phyloP scores from a whole-genome alignment of 176 grass and related monocot species.

The Musa beccarii region DNA sequence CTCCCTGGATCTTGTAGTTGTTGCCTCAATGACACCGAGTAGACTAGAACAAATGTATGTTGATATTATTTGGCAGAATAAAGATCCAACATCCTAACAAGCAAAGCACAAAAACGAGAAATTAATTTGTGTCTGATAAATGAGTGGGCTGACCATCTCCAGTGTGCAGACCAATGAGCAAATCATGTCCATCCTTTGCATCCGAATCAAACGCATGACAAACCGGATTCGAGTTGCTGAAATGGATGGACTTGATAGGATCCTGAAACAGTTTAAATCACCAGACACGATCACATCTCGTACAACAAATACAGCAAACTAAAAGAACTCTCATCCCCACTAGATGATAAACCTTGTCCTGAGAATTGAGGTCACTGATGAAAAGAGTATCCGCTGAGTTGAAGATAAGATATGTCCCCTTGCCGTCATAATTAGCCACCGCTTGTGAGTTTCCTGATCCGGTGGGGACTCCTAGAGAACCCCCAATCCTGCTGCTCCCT shows the following conservation, averaged over 20 bases:
- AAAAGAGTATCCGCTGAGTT: conserved; percentile 68
- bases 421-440: conserved; percentile 65
- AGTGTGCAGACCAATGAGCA: conserved; percentile 65
- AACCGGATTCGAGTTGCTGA: conserved; percentile 65
- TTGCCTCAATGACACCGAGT: conserved; percentile 88
- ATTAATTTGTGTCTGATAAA: not conserved
- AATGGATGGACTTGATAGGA: conserved; percentile 84
- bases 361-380: conserved; percentile 87
- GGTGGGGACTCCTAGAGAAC: conserved; percentile 31
- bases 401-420: conserved; percentile 80
- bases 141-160: conserved; percentile 55
- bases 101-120: not conserved
- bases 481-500: conserved; percentile 56
- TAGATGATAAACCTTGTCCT: conserved; percentile 57
- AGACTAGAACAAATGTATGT: conserved; percentile 39
- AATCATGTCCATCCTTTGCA: conserved; percentile 83
- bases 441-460: conserved; percentile 35
- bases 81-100: not conserved
- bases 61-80: conserved; percentile 17
- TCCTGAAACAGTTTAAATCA: conserved; percentile 39
- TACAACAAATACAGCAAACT: not conserved
- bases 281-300: conserved; percentile 1
- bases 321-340: conserved; percentile 6
- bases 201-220: conserved; percentile 94
- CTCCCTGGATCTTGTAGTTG: conserved; percentile 90